A percentile compares a stretch with the other conserved stretches of the same genome.
Evolutionary conservation across 2,329 filamentous ascomycete genomes (phyloP).

Genomic region (Pseudopyricularia cyperi): DNA sequence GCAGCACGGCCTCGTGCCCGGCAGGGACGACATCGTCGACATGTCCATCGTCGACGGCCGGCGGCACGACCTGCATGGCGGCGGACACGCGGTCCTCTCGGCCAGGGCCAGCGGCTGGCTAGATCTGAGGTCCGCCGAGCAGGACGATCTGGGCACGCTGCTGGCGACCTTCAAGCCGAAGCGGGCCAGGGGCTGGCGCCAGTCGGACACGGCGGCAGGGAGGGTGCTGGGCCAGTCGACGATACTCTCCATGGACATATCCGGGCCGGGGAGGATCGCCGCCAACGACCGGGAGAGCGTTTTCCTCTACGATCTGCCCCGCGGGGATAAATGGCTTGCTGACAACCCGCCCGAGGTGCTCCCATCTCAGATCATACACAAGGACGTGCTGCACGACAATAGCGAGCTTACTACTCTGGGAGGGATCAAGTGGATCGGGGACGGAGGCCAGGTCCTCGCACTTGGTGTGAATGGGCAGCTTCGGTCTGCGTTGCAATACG

Average conservation of each 20-base stretch:
- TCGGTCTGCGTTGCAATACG: conserved; percentile 28
- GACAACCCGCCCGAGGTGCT: not conserved
- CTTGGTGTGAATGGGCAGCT: conserved; percentile 28
- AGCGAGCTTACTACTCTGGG: not conserved
- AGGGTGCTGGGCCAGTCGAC: not conserved
- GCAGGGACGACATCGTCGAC: conserved; percentile 35
- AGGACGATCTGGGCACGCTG: conserved; percentile 18
- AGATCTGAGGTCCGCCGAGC: conserved; percentile 25
- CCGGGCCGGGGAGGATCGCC: not conserved
- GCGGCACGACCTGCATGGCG: conserved; percentile 5
- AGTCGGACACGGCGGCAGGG: not conserved
- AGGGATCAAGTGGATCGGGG: conserved; percentile 30
- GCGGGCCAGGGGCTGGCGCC: not conserved
- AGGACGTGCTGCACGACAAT: not conserved
- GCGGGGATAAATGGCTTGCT: conserved; percentile 1
- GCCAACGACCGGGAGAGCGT: conserved; percentile 14
- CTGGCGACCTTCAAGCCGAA: conserved; percentile 9
- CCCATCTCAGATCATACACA: not conserved
- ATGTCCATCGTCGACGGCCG: conserved; percentile 26
- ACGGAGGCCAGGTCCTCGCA: conserved; percentile 25
- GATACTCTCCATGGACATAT: not conserved
- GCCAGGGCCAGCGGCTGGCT: conserved; percentile 38
- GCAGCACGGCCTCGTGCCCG: conserved; percentile 23
- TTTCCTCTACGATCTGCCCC: conserved; percentile 18
- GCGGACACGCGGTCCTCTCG: conserved; percentile 22